Evolutionary conservation across 2,329 filamentous ascomycete species (phyloP), one percentile per base, ranked within the genome.

Genomic region (Cladosporium austrohemisphaericum): DNA sequence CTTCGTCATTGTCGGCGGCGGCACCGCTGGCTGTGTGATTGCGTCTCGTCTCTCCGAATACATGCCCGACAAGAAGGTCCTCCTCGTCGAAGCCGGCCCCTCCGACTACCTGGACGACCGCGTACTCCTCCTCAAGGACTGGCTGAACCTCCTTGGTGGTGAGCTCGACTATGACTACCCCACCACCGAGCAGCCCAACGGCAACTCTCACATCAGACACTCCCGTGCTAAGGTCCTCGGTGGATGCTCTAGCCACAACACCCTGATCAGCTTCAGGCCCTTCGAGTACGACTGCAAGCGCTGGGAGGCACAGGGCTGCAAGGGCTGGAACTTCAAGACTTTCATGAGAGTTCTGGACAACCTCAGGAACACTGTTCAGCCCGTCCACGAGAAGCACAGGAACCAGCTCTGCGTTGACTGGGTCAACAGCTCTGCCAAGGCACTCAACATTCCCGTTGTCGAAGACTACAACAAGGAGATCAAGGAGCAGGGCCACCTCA

Each of bases 371-470:
- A 89, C 86, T n/a, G 80, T 94, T 54, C 88, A 94, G 72, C 89
- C 89, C 8, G 88, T 95, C 26, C 88, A 95, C 69, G 78, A 81
- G 51, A 82, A 85, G 52, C 89, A 95, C 72, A 80, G 88, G 59
- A 95, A 95, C 73, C 86, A 95, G 76, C 78, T 95, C 44, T 94
- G 88, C 77, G 81, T 88, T 69, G 90, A 95, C 70, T 95, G 90
- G 90, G 79, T 95, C 50, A 72, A 85, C 61, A 81, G 88, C 25
- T 93, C 88, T 76, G 85, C 86, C 55, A 79, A 76, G 22, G 86
- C 89, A 19, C 78, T 94, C 71, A 73, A 85, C 64, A 89, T 95
- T 55, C 90, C 90, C 46, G 72, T 94, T 48, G 81, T 93, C 58
- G 75, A 83, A 56, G 87, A 95, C 73, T 95, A 94, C 78, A 95